phyloP scores from a whole-genome alignment of 2,329 filamentous ascomycete species.

The Xylaria digitata region DNA sequence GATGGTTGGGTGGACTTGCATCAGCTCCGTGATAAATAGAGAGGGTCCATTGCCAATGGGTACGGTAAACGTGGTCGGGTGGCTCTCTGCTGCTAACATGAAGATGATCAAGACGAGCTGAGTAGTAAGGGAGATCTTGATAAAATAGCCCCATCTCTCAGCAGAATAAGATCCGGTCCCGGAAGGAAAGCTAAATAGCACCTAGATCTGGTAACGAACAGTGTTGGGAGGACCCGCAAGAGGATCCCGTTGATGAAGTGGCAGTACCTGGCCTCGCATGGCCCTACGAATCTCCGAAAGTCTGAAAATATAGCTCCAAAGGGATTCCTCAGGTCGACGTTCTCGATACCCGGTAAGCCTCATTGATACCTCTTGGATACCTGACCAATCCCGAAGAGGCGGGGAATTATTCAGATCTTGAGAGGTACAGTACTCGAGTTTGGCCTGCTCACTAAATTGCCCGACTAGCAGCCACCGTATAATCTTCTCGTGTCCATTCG shows the following conservation, averaged over 20 bases:
- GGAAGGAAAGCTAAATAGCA: no score
- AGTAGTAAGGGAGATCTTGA: no score
- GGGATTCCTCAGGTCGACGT: neutral
- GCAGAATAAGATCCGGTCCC: no score
- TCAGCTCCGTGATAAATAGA: no score
- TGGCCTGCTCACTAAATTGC: constrained; percentile 23
- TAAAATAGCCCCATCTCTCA: no score
- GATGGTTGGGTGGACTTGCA: no score
- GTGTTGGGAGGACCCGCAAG: neutral
- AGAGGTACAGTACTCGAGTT: constrained; percentile 1
- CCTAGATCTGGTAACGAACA: constrained; percentile 18
- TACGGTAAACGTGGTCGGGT: no score
- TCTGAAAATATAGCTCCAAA: constrained; percentile 3
- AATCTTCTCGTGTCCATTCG: constrained; percentile 21
- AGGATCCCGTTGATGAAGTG: constrained; percentile 8
- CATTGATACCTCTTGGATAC: constrained; percentile 1
- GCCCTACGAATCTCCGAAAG: neutral
- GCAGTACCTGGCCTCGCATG: constrained; percentile 9
- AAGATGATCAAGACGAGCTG: no score
- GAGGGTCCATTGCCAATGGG: no score
- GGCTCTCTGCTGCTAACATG: no score
- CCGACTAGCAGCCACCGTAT: constrained; percentile 23
- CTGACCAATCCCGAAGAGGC: constrained; percentile 13
- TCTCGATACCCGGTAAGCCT: neutral
- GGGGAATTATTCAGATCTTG: neutral